phyloP scores from a whole-genome alignment of 345 rosid genomes.

The Jatropha curcas region DNA sequence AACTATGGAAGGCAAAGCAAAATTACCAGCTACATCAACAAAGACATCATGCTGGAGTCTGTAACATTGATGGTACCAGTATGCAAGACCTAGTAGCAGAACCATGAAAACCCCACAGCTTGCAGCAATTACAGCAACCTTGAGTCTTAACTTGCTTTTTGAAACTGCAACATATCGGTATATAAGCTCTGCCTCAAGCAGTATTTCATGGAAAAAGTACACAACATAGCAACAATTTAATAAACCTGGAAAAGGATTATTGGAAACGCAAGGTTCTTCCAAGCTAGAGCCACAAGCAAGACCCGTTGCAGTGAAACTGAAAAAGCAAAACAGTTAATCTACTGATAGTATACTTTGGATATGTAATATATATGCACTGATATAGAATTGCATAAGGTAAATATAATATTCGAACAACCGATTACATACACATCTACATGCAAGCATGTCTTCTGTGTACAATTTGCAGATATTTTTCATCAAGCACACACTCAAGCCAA shows the following conservation, averaged over 20 bases:
- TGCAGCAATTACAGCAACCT: constrained; percentile 47
- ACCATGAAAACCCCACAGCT: constrained; percentile 56
- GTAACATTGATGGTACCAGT: constrained; percentile 44
- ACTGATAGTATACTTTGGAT: neutral
- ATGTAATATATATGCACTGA: neutral
- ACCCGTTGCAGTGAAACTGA: constrained; percentile 70
- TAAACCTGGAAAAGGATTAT: constrained; percentile 58
- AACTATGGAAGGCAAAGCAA: neutral
- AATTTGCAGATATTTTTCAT: neutral
- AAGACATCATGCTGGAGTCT: constrained; percentile 51
- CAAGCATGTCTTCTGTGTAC: neutral
- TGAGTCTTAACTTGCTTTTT: constrained; percentile 57
- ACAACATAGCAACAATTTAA: neutral
- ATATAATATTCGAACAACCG: neutral
- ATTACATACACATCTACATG: neutral
- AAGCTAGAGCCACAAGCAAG: constrained; percentile 68
- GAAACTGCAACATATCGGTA: constrained; percentile 44
- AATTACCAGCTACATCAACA: constrained; percentile 75
- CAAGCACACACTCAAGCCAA: neutral
- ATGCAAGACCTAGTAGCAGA: constrained; percentile 45
- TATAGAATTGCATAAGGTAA: neutral
- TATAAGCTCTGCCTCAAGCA: neutral
- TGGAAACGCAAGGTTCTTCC: constrained; percentile 68
- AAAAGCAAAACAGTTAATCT: constrained; percentile 5
- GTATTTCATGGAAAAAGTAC: neutral